A percentile compares a stretch with the other conserved stretches of the same genome.
Conservation (phyloP, 257 asterid genomes). For the Linderniella brevidens region DNA sequence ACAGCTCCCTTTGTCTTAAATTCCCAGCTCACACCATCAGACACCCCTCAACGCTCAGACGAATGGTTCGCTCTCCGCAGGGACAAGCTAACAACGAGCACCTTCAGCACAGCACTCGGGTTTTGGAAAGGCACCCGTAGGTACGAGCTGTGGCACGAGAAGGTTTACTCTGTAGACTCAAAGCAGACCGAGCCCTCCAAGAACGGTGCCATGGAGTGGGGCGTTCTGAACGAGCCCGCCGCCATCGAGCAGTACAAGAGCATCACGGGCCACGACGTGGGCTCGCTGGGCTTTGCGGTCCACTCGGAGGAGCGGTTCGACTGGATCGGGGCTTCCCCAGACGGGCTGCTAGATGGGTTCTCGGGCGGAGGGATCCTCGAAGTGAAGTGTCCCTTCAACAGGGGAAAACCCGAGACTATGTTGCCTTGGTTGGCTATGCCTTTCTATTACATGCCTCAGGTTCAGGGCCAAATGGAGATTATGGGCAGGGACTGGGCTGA, state of each 20-base stretch:
- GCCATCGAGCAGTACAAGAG: conserved; percentile 78
- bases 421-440: conserved; percentile 76
- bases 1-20: conserved; percentile 21
- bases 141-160: conserved; percentile 74
- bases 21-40: conserved; percentile 34
- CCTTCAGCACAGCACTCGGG: conserved; percentile 88
- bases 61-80: conserved; percentile 96
- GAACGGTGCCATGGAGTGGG: conserved; percentile 84
- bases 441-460: conserved; percentile 93
- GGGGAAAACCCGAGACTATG: conserved; percentile 71
- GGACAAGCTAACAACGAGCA: conserved; percentile 83
- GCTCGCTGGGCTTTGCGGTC: conserved; percentile 55
- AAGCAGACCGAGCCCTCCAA: conserved; percentile 17
- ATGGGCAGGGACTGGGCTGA: conserved; percentile 88
- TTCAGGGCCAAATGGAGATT: conserved; percentile 97
- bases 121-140: conserved; percentile 89
- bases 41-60: conserved; percentile 75
- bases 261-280: conserved; percentile 73
- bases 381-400: conserved; percentile 90
- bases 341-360: conserved; percentile 53
- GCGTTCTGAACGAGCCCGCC: conserved; percentile 59
- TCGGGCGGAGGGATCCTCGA: conserved; percentile 77
- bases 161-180: conserved; percentile 33
- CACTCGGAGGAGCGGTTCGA: conserved; percentile 49
- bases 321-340: conserved; percentile 98